phyloP scores from a whole-genome alignment of 129 eudicot genomes.

The Flaveria trinervia region DNA sequence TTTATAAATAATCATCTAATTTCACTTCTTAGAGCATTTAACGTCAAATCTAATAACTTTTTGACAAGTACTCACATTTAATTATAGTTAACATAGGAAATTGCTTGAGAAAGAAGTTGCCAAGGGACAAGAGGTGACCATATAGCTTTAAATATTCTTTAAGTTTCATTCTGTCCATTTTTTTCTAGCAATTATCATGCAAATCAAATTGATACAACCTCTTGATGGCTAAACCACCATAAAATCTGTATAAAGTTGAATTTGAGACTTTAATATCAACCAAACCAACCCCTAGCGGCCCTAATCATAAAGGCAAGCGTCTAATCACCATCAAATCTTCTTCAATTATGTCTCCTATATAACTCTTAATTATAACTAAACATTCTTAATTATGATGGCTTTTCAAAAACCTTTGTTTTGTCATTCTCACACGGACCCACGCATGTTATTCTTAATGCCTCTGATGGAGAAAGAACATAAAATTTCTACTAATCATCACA shows the following conservation, averaged over 20 bases:
- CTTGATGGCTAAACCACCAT: conserved; percentile 32
- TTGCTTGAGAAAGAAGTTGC: conserved; percentile 37
- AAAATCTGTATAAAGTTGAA: conserved; percentile 25
- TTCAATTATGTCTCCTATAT: conserved; percentile 6
- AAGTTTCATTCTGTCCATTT: neutral
- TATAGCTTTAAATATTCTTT: neutral
- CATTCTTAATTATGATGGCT: conserved; percentile 28
- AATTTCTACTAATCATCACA: conserved; percentile 32
- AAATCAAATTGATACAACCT: conserved; percentile 29
- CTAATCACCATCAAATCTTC: conserved; percentile 22
- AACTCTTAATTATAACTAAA: neutral
- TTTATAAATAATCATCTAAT: neutral
- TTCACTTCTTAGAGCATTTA: neutral
- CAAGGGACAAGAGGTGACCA: conserved; percentile 31
- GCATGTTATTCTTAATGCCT: conserved; percentile 25
- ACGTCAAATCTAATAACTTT: neutral
- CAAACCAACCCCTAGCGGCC: neutral
- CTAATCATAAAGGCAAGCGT: conserved; percentile 10
- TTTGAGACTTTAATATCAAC: conserved; percentile 20
- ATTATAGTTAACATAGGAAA: conserved; percentile 12
- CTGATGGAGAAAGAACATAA: conserved; percentile 16
- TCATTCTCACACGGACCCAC: conserved; percentile 40
- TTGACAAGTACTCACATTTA: conserved; percentile 8
- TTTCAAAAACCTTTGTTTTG: conserved; percentile 17
- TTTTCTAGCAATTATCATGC: conserved; percentile 12